Evolutionary conservation across 805 yeast species (phyloP).

Genomic region (Ogataea angusta): DNA sequence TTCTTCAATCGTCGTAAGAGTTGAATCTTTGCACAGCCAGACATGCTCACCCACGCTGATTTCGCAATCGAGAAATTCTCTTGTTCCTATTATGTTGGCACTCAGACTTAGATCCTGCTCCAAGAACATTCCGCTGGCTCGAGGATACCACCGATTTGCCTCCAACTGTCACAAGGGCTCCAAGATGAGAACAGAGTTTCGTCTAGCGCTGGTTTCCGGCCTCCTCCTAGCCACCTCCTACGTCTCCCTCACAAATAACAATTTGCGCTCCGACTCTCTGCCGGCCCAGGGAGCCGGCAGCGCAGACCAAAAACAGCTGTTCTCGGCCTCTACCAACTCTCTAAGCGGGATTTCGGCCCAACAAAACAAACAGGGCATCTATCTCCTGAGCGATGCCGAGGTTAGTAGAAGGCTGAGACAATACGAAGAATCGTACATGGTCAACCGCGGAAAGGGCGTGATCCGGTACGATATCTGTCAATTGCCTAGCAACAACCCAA

Average conservation of each 20-base stretch:
- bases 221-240: constrained; percentile 33
- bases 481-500: constrained; percentile 86
- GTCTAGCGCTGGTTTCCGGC: constrained; percentile 33
- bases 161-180: constrained; percentile 4
- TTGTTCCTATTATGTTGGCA: constrained; percentile 15
- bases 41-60: constrained; percentile 13
- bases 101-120: constrained; percentile 16
- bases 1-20: constrained; percentile 1
- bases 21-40: constrained; percentile 10
- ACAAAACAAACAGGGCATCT: constrained; percentile 51
- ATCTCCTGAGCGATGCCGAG: constrained; percentile 62
- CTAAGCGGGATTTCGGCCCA: constrained; percentile 39
- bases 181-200: constrained; percentile 30
- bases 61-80: constrained; percentile 9
- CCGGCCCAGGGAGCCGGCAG: constrained; percentile 16
- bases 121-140: constrained; percentile 6
- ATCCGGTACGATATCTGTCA: constrained; percentile 86
- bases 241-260: constrained; percentile 28
- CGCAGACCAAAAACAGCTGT: constrained; percentile 23
- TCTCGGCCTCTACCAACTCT: constrained; percentile 42
- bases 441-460: constrained; percentile 85
- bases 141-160: constrained; percentile 4
- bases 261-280: constrained; percentile 30
- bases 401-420: constrained; percentile 66
- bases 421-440: constrained; percentile 74